Conservation (phyloP, 805 yeast species). For the Sugiyamaella chiloensis region DNA sequence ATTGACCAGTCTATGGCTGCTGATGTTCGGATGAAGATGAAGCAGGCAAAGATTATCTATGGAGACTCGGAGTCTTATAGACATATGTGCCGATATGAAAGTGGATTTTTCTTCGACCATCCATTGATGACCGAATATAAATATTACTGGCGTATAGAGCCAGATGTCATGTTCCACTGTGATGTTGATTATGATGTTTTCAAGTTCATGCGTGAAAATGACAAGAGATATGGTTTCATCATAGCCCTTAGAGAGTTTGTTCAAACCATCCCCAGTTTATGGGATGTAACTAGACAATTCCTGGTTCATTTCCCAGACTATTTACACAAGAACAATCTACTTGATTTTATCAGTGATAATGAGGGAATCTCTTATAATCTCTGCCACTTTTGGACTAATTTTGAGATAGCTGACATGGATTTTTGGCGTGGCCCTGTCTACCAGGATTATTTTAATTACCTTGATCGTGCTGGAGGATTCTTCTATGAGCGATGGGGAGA, state of each 20-base stretch:
- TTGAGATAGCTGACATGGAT: conserved; percentile 71
- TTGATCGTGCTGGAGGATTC: conserved; percentile 86
- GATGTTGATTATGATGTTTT: conserved; percentile 76
- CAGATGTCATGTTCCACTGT: conserved; percentile 75
- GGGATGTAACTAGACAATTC: conserved; percentile 68
- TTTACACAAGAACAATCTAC: conserved; percentile 57
- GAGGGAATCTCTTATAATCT: conserved; percentile 67
- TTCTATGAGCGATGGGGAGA: conserved; percentile 96
- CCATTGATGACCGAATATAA: conserved; percentile 71
- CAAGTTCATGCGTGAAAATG: conserved; percentile 75
- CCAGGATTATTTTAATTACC: conserved; percentile 61
- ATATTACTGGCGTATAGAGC: conserved; percentile 95
- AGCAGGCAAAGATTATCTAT: conserved; percentile 50
- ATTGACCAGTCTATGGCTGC: conserved; percentile 71
- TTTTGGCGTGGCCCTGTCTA: conserved; percentile 77
- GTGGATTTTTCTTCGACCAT: conserved; percentile 85
- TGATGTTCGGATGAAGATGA: conserved; percentile 51
- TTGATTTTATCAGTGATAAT: conserved; percentile 70
- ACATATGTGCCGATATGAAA: conserved; percentile 90
- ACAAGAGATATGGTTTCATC: conserved; percentile 72
- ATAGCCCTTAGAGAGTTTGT: conserved; percentile 73
- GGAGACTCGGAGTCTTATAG: conserved; percentile 70
- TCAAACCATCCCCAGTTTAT: conserved; percentile 69
- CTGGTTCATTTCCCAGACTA: conserved; percentile 57
- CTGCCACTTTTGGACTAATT: conserved; percentile 91